A percentile compares a stretch with the other conserved stretches of the same genome.
phyloP scores from a whole-genome alignment of 345 rosid genomes.

The Punica granatum region DNA sequence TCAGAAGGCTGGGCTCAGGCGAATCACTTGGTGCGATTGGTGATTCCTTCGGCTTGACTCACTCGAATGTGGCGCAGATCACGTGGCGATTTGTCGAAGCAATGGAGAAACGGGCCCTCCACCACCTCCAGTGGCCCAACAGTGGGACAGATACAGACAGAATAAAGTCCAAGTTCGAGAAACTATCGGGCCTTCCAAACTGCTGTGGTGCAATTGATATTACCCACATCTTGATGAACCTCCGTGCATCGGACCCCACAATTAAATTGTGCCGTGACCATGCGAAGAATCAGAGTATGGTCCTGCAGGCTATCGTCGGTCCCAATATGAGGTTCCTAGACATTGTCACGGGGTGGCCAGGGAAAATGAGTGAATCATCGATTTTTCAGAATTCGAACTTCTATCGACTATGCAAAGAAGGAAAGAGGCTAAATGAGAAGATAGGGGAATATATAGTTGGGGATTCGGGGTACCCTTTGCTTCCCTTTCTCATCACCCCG shows the following conservation, averaged over 20 bases:
- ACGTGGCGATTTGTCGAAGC: slow-evolving; percentile 67
- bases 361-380: slow-evolving; percentile 36
- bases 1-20: slow-evolving; percentile 54
- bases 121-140: slow-evolving; percentile 54
- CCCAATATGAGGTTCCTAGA: slow-evolving; percentile 52
- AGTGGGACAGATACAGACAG: slow-evolving; percentile 25
- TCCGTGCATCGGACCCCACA: slow-evolving; percentile 42
- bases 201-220: slow-evolving; percentile 57
- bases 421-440: slow-evolving; percentile 41
- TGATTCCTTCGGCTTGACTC: slow-evolving; percentile 46
- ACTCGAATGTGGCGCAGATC: slow-evolving; percentile 54
- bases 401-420: slow-evolving; percentile 36
- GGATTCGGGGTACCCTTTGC: slow-evolving; percentile 46
- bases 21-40: slow-evolving; percentile 41
- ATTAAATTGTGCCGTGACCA: slow-evolving; percentile 42
- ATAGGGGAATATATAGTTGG: slow-evolving; percentile 54
- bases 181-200: slow-evolving; percentile 47
- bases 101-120: slow-evolving; percentile 51
- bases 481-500: slow-evolving; percentile 53
- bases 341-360: slow-evolving; percentile 70
- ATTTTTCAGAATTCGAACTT: slow-evolving; percentile 43
- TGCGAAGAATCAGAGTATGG: slow-evolving; percentile 53
- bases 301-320: slow-evolving; percentile 54
- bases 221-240: slow-evolving; percentile 46
- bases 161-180: slow-evolving; percentile 48